Conservation (phyloP, 2,329 filamentous ascomycete genomes). For the Sclerotinia borealis region DNA sequence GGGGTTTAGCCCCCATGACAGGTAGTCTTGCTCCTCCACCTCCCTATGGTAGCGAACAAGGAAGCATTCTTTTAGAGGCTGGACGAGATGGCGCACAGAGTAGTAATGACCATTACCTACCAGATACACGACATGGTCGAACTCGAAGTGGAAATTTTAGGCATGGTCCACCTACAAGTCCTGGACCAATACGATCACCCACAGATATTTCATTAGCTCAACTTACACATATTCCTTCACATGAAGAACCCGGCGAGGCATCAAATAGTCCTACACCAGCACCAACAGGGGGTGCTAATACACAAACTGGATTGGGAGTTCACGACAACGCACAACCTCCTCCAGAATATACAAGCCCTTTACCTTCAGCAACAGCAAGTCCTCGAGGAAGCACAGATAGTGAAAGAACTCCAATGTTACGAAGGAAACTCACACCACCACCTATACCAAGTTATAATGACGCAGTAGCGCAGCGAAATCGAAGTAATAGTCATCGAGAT, state of each 20-base stretch:
- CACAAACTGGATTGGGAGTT: conserved; percentile 20
- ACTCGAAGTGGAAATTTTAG: conserved; percentile 74
- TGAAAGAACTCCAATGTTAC: conserved; percentile 48
- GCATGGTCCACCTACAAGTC: conserved; percentile 67
- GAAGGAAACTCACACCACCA: conserved; percentile 28
- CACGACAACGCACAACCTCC: conserved; percentile 55
- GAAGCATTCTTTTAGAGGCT: conserved; percentile 87
- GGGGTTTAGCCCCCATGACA: conserved; percentile 93
- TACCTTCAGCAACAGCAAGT: conserved; percentile 44
- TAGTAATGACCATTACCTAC: conserved; percentile 36
- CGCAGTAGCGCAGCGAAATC: conserved; percentile 28
- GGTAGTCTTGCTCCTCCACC: conserved; percentile 91
- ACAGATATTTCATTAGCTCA: conserved; percentile 95
- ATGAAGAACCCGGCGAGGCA: conserved; percentile 57
- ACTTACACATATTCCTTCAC: conserved; percentile 62
- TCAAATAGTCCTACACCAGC: conserved; percentile 33
- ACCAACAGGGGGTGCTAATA: conserved; percentile 18
- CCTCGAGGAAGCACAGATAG: conserved; percentile 46
- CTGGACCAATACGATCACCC: conserved; percentile 81
- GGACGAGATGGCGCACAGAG: conserved; percentile 53
- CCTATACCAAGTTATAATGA: conserved; percentile 34
- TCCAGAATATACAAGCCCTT: conserved; percentile 66
- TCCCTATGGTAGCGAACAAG: conserved; percentile 94
- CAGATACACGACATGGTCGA: conserved; percentile 54
- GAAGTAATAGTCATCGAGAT: conserved; percentile 21